Conservation (phyloP, 2,329 filamentous ascomycete species). For the Aspergillus unguis region DNA sequence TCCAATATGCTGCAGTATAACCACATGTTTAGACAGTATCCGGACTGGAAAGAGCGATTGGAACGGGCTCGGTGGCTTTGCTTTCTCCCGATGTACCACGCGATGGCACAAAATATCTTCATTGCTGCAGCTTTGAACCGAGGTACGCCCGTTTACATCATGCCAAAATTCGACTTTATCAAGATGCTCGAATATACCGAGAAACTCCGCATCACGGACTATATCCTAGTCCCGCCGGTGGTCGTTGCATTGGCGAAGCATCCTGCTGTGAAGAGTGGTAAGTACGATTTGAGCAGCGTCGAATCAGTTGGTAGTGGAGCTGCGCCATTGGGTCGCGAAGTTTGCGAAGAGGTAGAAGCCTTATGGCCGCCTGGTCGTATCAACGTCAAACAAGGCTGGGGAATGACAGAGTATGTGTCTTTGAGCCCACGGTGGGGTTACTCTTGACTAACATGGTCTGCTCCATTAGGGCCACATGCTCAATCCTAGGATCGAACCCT, state of each 20-base stretch:
- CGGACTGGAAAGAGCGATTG: conserved; percentile 48
- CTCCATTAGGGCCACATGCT: conserved; percentile 58
- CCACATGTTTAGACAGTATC: conserved; percentile 46
- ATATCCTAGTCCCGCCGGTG: conserved; percentile 71
- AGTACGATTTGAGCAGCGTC: conserved; percentile 67
- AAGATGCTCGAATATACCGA: conserved; percentile 67
- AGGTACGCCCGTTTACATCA: conserved; percentile 66
- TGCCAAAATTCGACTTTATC: conserved; percentile 73
- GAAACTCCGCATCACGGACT: conserved; percentile 63
- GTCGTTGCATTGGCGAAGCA: conserved; percentile 70
- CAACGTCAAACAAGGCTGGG: conserved; percentile 71
- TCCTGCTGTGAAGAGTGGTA: conserved; percentile 53
- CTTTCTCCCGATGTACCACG: conserved; percentile 75
- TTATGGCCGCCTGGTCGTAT: conserved; percentile 51
- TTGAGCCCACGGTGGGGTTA: not conserved
- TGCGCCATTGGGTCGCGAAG: conserved; percentile 59
- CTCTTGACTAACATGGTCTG: not conserved
- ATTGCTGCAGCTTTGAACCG: conserved; percentile 56
- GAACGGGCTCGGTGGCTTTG: conserved; percentile 52
- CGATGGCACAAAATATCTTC: conserved; percentile 69
- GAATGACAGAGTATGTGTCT: conserved; percentile 69
- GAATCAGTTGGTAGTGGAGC: conserved; percentile 62
- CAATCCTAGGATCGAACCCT: conserved; percentile 63
- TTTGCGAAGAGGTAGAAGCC: conserved; percentile 57
- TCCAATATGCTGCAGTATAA: conserved; percentile 64